Percentiles rank a stretch among this genome's conserved stretches.
Evolutionary conservation across 495 filamentous ascomycete genomes (phyloP).

Genomic region (Penicillium tannophilum): DNA sequence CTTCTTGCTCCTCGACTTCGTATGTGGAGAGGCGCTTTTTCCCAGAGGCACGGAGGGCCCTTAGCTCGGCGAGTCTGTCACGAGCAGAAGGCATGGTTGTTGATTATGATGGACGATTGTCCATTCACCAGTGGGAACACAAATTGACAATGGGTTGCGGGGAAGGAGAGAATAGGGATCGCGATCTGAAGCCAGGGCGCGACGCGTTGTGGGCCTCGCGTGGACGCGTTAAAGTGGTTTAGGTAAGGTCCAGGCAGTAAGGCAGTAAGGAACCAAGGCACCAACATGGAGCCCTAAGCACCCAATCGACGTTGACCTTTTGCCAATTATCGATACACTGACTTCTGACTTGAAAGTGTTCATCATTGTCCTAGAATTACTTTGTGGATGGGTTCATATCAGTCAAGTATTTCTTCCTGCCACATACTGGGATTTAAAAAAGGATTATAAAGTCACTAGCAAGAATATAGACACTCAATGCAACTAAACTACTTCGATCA

Average conservation of each 20-base stretch:
- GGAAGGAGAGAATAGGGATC: conserved; percentile 23
- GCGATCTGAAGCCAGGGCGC: conserved; percentile 14
- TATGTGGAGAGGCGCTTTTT: conserved; percentile 91
- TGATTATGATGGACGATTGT: conserved; percentile 18
- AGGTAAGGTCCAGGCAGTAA: conserved; percentile 1
- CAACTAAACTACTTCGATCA: no score
- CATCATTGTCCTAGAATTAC: no score
- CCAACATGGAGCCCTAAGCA: neutral
- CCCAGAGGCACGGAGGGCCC: conserved; percentile 81
- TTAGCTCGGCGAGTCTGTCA: conserved; percentile 72
- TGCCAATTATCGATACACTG: neutral
- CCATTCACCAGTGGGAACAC: conserved; percentile 17
- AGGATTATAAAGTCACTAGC: no score
- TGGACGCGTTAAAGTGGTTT: conserved; percentile 18
- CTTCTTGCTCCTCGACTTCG: conserved; percentile 78
- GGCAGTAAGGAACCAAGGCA: neutral
- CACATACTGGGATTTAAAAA: no score
- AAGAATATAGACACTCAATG: no score
- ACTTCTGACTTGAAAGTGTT: no score
- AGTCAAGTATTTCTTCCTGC: no score
- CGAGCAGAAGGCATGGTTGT: conserved; percentile 41
- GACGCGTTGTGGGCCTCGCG: conserved; percentile 13
- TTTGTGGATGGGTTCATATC: no score
- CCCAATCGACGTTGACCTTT: neutral
- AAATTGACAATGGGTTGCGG: conserved; percentile 23